These are phyloP conservation scores for Neurospora sp. DNA, from an alignment of 495 filamentous ascomycete species.

Conservation along the genomic window DNA sequence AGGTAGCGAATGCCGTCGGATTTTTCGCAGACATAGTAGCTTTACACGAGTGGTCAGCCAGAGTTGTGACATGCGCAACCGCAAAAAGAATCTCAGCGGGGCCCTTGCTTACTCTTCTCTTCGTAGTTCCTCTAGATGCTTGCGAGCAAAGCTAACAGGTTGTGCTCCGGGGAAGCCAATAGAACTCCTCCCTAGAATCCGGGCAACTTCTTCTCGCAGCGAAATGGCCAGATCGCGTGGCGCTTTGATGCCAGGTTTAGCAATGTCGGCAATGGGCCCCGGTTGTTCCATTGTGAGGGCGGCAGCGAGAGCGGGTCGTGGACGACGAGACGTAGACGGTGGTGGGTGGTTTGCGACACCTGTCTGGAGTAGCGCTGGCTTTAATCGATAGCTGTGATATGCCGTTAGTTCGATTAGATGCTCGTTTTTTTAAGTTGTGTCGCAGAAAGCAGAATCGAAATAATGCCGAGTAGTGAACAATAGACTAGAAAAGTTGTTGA, in stretches of 20 bases:
- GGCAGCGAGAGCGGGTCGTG: neutral
- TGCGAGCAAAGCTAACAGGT: conserved; percentile 76
- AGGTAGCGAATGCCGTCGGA: conserved; percentile 93
- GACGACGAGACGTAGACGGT: neutral
- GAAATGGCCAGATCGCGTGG: conserved; percentile 43
- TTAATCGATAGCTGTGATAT: neutral
- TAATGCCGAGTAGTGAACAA: neutral
- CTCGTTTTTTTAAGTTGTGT: neutral
- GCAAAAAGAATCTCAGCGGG: neutral
- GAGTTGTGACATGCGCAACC: neutral
- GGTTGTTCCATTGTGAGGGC: conserved; percentile 15
- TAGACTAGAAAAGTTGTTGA: neutral
- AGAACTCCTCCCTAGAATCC: conserved; percentile 57
- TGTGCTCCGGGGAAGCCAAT: conserved; percentile 82
- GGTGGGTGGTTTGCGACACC: neutral
- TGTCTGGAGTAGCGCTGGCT: neutral
- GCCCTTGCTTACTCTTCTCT: conserved; percentile 49
- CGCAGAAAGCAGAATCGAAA: neutral
- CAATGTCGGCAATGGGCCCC: conserved; percentile 30
- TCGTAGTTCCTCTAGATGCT: conserved; percentile 69
- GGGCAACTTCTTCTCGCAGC: conserved; percentile 65
- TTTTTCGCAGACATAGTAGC: conserved; percentile 97
- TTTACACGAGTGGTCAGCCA: conserved; percentile 12
- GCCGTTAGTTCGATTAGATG: neutral
- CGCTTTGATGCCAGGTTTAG: conserved; percentile 56